A percentile compares a stretch with the other conserved stretches of the same genome.
Evolutionary conservation across 1,284 basidiomycete species (phyloP).

Genomic region (Sanghuangporus weigelae): DNA sequence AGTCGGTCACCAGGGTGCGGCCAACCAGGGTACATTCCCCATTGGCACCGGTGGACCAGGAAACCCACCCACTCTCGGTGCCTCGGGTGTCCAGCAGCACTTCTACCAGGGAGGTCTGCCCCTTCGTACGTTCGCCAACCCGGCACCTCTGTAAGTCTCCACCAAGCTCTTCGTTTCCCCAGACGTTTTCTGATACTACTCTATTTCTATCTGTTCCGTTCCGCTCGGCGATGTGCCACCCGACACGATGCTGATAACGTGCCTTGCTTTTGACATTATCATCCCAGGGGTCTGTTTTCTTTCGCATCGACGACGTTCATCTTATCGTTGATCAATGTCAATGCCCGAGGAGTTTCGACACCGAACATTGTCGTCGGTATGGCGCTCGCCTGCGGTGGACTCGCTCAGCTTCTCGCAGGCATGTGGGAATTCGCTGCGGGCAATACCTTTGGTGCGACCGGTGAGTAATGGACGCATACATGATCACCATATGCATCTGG

Average conservation of each 20-base stretch:
- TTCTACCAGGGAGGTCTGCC: conserved; percentile 19
- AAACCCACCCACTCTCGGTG: conserved; percentile 11
- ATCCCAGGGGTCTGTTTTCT: conserved; percentile 55
- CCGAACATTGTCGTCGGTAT: conserved; percentile 83
- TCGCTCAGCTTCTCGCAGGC: conserved; percentile 70
- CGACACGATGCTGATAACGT: not conserved
- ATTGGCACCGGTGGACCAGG: conserved; percentile 6
- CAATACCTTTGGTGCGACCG: conserved; percentile 64
- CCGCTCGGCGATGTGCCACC: not conserved
- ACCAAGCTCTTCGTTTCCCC: not conserved
- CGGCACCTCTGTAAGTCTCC: conserved; percentile 43
- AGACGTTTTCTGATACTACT: not conserved
- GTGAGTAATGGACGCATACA: conserved; percentile 35
- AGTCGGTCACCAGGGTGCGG: not conserved
- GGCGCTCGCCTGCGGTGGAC: conserved; percentile 79
- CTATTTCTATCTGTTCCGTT: not conserved
- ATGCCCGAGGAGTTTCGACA: conserved; percentile 42
- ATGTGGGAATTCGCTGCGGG: conserved; percentile 83
- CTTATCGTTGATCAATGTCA: conserved; percentile 61
- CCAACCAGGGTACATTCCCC: not conserved
- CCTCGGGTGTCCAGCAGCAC: conserved; percentile 21
- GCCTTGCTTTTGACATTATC: not conserved
- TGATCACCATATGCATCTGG: not conserved
- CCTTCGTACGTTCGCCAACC: conserved; percentile 40
- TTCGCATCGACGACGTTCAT: conserved; percentile 74